A percentile compares a stretch with the other conserved stretches of the same genome.
Conservation (phyloP, 2,329 filamentous ascomycete species). For the Aspergillus clavatus region DNA sequence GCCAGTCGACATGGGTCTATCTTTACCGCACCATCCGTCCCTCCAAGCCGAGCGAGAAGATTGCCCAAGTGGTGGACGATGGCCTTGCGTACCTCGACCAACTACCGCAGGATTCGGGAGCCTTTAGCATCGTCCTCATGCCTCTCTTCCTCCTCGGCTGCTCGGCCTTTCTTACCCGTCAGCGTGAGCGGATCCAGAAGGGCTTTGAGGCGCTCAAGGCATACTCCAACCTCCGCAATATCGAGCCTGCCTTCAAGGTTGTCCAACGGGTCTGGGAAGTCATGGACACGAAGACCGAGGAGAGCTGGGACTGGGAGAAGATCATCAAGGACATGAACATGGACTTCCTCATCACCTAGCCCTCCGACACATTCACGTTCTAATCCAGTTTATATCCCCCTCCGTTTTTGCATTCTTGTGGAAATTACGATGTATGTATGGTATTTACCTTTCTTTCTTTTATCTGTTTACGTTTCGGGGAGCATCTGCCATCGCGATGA, state of each 20-base stretch:
- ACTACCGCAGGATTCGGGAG: conserved; percentile 51
- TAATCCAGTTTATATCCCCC: conserved; percentile 3
- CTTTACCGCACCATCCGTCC: conserved; percentile 57
- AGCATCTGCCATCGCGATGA: not conserved
- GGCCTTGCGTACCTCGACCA: conserved; percentile 54
- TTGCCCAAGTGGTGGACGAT: conserved; percentile 54
- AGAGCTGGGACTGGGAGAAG: conserved; percentile 61
- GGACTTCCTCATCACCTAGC: conserved; percentile 58
- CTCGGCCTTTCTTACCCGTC: conserved; percentile 52
- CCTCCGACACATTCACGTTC: not conserved
- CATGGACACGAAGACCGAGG: conserved; percentile 54
- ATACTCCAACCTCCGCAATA: conserved; percentile 56
- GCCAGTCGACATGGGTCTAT: conserved; percentile 61
- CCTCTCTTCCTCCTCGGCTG: conserved; percentile 59
- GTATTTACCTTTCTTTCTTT: not conserved
- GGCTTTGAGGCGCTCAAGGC: conserved; percentile 53
- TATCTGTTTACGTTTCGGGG: not conserved
- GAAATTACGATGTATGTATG: not conserved
- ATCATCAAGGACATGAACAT: conserved; percentile 55
- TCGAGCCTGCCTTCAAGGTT: conserved; percentile 51
- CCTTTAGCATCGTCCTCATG: conserved; percentile 57
- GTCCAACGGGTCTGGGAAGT: conserved; percentile 55
- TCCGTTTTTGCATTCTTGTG: not conserved
- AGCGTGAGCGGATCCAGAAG: conserved; percentile 51
- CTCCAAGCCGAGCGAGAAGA: conserved; percentile 51